These are phyloP conservation scores for Ramaria sp. DNA, from an alignment of 768 basidiomycete species.

Conservation along the genomic window DNA sequence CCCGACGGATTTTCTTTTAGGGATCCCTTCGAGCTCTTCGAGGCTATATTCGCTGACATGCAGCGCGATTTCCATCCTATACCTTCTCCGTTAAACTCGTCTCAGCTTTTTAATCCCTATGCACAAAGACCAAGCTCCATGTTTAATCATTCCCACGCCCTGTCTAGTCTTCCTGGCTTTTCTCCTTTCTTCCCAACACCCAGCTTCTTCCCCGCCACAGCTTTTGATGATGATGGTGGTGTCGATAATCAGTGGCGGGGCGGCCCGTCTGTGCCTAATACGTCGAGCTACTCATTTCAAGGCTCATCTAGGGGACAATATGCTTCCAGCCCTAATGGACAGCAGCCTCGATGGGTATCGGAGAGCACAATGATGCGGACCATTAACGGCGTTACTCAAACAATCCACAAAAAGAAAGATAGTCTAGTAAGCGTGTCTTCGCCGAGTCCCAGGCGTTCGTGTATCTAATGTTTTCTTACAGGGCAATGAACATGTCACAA, in stretches of 20 bases:
- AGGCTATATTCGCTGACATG: conserved; percentile 53
- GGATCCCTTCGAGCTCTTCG: conserved; percentile 68
- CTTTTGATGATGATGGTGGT: conserved; percentile 6
- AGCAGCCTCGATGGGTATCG: conserved; percentile 22
- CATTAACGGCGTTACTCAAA: conserved; percentile 61
- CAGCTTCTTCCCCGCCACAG: not conserved
- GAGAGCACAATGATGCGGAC: conserved; percentile 48
- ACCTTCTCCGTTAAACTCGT: no score
- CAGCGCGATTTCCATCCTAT: conserved; percentile 14
- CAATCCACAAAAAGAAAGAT: conserved; percentile 43
- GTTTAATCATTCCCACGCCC: conserved; percentile 9
- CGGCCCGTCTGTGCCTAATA: conserved; percentile 8
- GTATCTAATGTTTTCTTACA: conserved; percentile 18
- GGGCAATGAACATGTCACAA: conserved; percentile 69
- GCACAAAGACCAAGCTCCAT: conserved; percentile 9
- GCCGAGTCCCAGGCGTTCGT: not conserved
- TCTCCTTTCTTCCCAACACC: conserved; percentile 4
- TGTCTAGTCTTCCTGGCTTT: conserved; percentile 6
- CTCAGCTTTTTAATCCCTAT: conserved; percentile 4
- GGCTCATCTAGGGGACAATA: not conserved
- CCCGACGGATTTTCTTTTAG: conserved; percentile 31
- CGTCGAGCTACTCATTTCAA: not conserved
- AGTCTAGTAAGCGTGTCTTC: conserved; percentile 35
- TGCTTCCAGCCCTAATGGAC: conserved; percentile 27
- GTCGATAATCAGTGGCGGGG: not conserved